Evolutionary conservation across 2,329 filamentous ascomycete species (phyloP).

Genomic region (Xylariaceae sp.): DNA sequence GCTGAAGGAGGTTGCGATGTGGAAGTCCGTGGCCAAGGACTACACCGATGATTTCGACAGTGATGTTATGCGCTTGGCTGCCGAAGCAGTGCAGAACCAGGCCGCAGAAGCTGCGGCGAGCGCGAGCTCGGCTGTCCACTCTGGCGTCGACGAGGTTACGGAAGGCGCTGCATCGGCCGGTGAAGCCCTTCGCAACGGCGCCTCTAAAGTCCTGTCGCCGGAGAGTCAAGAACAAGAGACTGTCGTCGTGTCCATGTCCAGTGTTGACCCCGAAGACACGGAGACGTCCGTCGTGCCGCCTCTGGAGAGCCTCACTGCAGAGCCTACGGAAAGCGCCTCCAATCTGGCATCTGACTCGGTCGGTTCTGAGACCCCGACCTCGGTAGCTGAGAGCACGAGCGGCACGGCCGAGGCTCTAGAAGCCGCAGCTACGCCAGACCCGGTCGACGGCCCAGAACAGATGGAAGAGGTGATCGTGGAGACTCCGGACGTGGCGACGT

Average conservation of each 20-base stretch:
- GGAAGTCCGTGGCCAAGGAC: constrained; percentile 74
- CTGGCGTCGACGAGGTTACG: not conserved
- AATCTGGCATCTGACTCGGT: constrained; percentile 11
- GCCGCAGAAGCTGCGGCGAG: constrained; percentile 17
- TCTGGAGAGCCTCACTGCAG: constrained; percentile 14
- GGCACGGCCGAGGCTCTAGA: constrained; percentile 22
- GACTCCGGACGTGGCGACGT: constrained; percentile 16
- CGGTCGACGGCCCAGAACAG: constrained; percentile 19
- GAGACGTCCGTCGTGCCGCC: constrained; percentile 17
- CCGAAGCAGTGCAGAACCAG: constrained; percentile 34
- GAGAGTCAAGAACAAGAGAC: constrained; percentile 23
- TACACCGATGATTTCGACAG: constrained; percentile 70
- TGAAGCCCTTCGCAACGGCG: constrained; percentile 25
- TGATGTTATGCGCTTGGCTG: constrained; percentile 52
- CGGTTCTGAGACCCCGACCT: constrained; percentile 17
- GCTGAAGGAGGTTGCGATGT: constrained; percentile 75
- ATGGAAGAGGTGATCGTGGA: constrained; percentile 29
- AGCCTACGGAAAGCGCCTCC: constrained; percentile 16
- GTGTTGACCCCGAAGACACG: constrained; percentile 9
- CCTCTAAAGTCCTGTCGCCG: constrained; percentile 15
- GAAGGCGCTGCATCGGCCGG: not conserved
- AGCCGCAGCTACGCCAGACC: constrained; percentile 11
- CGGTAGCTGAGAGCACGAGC: constrained; percentile 21
- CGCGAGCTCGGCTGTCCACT: constrained; percentile 1
- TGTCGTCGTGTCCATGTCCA: constrained; percentile 15